A percentile compares a stretch with the other conserved stretches of the same genome.
Evolutionary conservation across 768 basidiomycete genomes (phyloP).

Genomic region (Suillus occidentalis): DNA sequence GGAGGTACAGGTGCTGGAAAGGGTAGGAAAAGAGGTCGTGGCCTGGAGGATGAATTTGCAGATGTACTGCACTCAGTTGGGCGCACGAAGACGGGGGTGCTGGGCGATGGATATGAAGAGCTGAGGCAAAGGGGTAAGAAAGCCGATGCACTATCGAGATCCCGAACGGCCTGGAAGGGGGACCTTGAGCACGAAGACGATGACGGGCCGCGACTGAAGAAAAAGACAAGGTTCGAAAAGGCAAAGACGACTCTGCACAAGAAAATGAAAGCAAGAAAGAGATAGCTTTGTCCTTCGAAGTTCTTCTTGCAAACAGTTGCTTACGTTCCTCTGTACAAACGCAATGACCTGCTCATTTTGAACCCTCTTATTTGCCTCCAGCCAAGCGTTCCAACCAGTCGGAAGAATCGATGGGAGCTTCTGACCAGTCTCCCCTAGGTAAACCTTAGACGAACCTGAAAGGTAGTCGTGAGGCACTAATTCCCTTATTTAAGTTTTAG

Average conservation of each 20-base stretch:
- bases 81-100: conserved; percentile 39
- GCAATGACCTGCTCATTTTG: neutral
- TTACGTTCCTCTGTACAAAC: neutral
- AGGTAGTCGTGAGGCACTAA: neutral
- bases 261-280: conserved; percentile 20
- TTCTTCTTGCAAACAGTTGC: no score
- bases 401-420: neutral
- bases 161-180: conserved; percentile 40
- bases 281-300: conserved; percentile 10
- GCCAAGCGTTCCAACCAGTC: neutral
- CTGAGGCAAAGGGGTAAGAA: conserved; percentile 70
- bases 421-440: neutral
- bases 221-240: conserved; percentile 45
- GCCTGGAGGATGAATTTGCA: conserved; percentile 81
- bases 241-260: conserved; percentile 39
- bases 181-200: conserved; percentile 28
- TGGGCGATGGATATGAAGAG: conserved; percentile 81
- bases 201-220: conserved; percentile 33
- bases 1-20: conserved; percentile 66
- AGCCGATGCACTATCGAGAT: conserved; percentile 56
- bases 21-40: conserved; percentile 61
- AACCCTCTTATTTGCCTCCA: neutral
- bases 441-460: neutral
- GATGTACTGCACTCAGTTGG: conserved; percentile 71
- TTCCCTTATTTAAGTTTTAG: no score